phyloP scores from a whole-genome alignment of 306 rosid genomes.

The Lagenaria siceraria region DNA sequence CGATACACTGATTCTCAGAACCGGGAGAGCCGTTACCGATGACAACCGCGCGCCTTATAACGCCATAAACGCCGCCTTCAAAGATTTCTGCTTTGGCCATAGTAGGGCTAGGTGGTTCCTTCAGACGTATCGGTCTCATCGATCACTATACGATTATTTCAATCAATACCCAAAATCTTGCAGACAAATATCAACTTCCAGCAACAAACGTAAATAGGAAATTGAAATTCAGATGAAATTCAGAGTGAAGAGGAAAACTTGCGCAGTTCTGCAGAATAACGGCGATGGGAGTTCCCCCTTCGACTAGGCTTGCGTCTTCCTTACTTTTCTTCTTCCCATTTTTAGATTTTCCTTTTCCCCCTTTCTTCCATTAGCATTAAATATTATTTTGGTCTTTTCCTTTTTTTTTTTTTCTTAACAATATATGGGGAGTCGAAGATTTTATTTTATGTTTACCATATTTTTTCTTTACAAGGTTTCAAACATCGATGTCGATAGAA shows the following conservation, averaged over 20 bases:
- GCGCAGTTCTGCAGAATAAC: neutral
- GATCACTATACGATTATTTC: neutral
- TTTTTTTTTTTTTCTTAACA: no score
- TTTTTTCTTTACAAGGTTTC: no score
- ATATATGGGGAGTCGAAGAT: no score
- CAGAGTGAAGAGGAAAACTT: neutral
- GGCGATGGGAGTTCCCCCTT: neutral
- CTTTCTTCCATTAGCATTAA: no score
- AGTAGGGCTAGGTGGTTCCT: slow-evolving; percentile 75
- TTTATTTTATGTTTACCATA: no score
- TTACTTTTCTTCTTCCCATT: neutral
- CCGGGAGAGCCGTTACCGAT: slow-evolving; percentile 63
- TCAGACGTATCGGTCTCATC: slow-evolving; percentile 69
- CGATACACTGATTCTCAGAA: slow-evolving; percentile 83
- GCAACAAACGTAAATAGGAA: neutral
- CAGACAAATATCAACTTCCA: neutral
- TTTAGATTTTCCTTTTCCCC: neutral
- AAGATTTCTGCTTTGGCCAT: slow-evolving; percentile 58
- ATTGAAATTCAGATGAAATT: neutral
- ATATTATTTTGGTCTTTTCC: no score
- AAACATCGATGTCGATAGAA: no score
- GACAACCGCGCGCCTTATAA: slow-evolving; percentile 68
- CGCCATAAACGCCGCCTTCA: slow-evolving; percentile 70
- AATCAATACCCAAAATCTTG: neutral
- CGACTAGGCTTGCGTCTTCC: neutral